Percentiles rank a stretch among this genome's conserved stretches.
Conservation (phyloP, 345 rosid species). For the Euclidium syriacum region DNA sequence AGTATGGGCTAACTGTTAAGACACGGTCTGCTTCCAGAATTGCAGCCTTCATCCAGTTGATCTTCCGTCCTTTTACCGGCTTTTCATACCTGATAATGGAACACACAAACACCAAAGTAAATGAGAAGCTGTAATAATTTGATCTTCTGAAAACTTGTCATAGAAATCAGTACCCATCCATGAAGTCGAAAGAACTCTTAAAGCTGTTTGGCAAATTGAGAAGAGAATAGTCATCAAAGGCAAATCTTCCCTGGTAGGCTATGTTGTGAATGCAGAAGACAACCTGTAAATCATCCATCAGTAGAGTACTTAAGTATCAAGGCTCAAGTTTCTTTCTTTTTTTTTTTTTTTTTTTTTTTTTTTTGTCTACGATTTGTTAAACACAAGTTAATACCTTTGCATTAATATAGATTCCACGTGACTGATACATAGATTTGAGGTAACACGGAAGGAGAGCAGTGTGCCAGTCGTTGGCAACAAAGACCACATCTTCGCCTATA, state of each 20-base stretch:
- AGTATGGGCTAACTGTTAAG: constrained; percentile 82
- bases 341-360: no score
- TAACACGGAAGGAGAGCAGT: constrained; percentile 89
- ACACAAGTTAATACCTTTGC: constrained; percentile 61
- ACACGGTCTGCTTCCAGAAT: constrained; percentile 69
- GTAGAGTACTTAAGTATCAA: not conserved
- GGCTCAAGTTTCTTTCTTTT: not conserved
- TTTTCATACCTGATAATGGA: constrained; percentile 39
- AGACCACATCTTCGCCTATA: constrained; percentile 81
- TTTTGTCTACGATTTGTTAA: no score
- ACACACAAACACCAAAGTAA: not conserved
- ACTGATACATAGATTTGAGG: constrained; percentile 60
- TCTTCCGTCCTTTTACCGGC: constrained; percentile 85
- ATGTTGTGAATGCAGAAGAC: constrained; percentile 96
- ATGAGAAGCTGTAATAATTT: not conserved
- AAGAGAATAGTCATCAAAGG: constrained; percentile 55
- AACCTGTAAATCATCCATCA: constrained; percentile 43
- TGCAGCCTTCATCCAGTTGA: constrained; percentile 97
- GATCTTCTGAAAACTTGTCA: not conserved
- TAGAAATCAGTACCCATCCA: constrained; percentile 53
- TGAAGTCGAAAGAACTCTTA: constrained; percentile 81
- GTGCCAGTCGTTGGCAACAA: constrained; percentile 95
- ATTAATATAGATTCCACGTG: constrained; percentile 57
- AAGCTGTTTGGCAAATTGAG: constrained; percentile 69
- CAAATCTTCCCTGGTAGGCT: constrained; percentile 86